Evolutionary conservation across 495 filamentous ascomycete species (phyloP).

Genomic region (Stereocaulon alpinum): DNA sequence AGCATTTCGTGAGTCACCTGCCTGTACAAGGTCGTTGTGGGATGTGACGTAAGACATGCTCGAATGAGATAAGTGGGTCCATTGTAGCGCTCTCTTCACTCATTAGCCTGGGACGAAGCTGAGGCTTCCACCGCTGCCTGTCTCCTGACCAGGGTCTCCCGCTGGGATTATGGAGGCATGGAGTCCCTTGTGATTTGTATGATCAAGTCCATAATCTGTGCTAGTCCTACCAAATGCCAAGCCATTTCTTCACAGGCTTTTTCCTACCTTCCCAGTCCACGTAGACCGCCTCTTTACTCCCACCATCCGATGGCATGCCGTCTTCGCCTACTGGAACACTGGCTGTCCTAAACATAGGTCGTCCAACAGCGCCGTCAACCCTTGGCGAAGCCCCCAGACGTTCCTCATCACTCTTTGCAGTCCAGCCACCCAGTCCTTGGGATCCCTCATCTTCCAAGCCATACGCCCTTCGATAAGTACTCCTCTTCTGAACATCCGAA

Average conservation of each 20-base stretch:
- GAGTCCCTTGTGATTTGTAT: background rate
- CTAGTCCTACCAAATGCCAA: constrained; percentile 46
- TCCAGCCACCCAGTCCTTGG: constrained; percentile 38
- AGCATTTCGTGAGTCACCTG: too few species aligned
- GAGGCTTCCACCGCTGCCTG: too few species aligned
- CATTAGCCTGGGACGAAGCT: too few species aligned
- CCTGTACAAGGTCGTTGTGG: too few species aligned
- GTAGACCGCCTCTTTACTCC: constrained; percentile 18
- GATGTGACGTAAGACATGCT: too few species aligned
- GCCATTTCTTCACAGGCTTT: constrained; percentile 49
- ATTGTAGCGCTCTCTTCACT: too few species aligned
- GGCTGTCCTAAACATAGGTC: constrained; percentile 15
- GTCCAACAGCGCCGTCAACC: constrained; percentile 20
- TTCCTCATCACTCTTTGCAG: constrained; percentile 30
- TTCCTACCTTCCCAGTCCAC: constrained; percentile 38
- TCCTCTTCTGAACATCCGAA: constrained; percentile 73
- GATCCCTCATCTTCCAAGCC: constrained; percentile 47
- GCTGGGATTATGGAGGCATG: too few species aligned
- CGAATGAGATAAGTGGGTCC: too few species aligned
- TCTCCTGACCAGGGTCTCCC: too few species aligned
- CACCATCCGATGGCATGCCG: constrained; percentile 1
- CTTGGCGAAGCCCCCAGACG: constrained; percentile 22
- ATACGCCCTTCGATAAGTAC: constrained; percentile 71
- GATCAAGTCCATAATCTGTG: background rate
- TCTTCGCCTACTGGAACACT: constrained; percentile 19